A percentile compares a stretch with the other conserved stretches of the same genome.
phyloP scores from a whole-genome alignment of 106 monocot genomes.

The Allium sativum region DNA sequence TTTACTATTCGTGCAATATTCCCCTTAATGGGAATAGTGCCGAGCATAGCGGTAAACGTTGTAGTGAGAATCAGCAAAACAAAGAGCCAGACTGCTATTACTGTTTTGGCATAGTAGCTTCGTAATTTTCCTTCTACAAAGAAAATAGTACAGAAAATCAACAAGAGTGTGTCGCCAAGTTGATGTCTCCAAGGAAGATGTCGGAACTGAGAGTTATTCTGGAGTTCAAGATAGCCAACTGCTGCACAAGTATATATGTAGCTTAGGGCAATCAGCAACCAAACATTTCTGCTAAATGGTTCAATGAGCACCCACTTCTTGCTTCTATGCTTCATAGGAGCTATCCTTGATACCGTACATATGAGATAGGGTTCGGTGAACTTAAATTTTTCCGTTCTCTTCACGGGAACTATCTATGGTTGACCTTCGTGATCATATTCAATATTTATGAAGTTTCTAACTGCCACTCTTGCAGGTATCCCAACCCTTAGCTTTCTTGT shows the following conservation, averaged over 20 bases:
- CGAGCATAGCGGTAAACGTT: no score
- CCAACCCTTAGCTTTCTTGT: no score
- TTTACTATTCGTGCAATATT: neutral
- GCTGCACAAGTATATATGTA: neutral
- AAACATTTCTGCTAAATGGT: constrained; percentile 3
- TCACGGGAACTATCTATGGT: no score
- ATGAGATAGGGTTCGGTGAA: constrained; percentile 7
- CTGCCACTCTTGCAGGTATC: no score
- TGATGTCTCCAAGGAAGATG: neutral
- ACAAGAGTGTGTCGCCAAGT: constrained; percentile 1
- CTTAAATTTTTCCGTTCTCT: neutral
- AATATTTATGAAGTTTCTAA: no score
- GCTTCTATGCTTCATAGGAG: neutral
- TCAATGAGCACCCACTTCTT: constrained; percentile 4
- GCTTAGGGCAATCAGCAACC: neutral
- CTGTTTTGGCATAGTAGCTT: no score
- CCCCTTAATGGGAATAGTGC: no score
- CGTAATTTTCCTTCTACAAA: constrained; percentile 1
- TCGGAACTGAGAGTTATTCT: neutral
- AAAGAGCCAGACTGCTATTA: no score
- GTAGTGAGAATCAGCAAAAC: no score
- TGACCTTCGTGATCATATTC: no score
- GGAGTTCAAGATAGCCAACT: constrained; percentile 2
- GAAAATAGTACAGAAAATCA: constrained; percentile 3
- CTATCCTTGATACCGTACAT: neutral